These are phyloP conservation scores for Epicoccum sorghinum DNA, from an alignment of 2,329 filamentous ascomycete species.

Conservation along the genomic window DNA sequence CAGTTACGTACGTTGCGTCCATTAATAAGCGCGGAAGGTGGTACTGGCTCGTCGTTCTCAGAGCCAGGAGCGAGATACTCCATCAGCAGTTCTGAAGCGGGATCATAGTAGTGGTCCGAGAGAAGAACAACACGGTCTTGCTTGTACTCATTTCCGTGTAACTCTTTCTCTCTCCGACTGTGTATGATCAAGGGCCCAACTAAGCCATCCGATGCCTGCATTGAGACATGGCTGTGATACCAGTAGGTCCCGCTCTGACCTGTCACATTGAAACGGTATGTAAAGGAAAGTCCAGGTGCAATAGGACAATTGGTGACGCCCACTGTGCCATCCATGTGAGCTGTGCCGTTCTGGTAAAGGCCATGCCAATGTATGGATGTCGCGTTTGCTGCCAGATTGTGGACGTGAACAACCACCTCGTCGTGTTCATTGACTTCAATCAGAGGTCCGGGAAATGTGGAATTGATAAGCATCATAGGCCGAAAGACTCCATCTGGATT, in stretches of 20 bases:
- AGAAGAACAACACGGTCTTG: conserved; percentile 68
- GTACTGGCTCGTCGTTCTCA: conserved; percentile 63
- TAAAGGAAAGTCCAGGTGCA: conserved; percentile 52
- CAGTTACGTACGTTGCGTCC: conserved; percentile 49
- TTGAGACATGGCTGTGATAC: conserved; percentile 47
- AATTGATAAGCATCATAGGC: conserved; percentile 51
- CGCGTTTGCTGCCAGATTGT: conserved; percentile 60
- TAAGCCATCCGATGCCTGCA: conserved; percentile 52
- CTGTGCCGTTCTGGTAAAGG: conserved; percentile 56
- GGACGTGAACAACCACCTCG: conserved; percentile 67
- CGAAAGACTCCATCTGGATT: conserved; percentile 62
- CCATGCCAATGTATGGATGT: conserved; percentile 70
- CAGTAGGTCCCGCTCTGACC: conserved; percentile 44
- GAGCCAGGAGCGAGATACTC: conserved; percentile 59
- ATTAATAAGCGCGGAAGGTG: conserved; percentile 53
- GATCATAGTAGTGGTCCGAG: conserved; percentile 71
- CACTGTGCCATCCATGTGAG: conserved; percentile 62
- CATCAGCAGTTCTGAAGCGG: conserved; percentile 55
- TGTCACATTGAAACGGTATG: conserved; percentile 44
- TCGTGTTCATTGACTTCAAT: conserved; percentile 65
- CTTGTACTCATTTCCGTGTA: conserved; percentile 51
- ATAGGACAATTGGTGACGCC: conserved; percentile 62
- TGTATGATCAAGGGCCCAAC: conserved; percentile 47
- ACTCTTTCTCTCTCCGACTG: conserved; percentile 48
- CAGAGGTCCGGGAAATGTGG: conserved; percentile 48